Evolutionary conservation across 1,284 basidiomycete species (phyloP).

Genomic region (Microbotryum lychnidis-dioicae): DNA sequence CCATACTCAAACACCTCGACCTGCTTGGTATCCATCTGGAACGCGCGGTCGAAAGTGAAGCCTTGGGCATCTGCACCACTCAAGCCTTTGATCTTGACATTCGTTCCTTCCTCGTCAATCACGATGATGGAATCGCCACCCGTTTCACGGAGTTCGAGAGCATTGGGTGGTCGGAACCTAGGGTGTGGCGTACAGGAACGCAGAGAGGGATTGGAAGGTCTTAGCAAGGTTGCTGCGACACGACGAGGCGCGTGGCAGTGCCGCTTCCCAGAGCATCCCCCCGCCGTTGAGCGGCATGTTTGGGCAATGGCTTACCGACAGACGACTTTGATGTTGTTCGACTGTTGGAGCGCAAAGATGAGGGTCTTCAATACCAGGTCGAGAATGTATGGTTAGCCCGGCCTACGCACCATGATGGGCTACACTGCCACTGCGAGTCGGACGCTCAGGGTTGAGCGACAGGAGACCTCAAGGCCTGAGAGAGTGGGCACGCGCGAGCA

Average conservation of each 20-base stretch:
- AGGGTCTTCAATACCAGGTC: too few relatives aligned
- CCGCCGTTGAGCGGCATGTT: neutral
- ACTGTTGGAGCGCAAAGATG: constrained; percentile 11
- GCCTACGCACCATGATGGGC: too few relatives aligned
- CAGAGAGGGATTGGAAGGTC: neutral
- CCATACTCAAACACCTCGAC: constrained; percentile 97
- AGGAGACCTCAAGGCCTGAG: too few relatives aligned
- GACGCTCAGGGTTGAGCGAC: too few relatives aligned
- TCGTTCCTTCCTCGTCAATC: constrained; percentile 70
- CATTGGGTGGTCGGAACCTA: constrained; percentile 91
- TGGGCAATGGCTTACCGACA: constrained; percentile 60
- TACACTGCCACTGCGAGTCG: too few relatives aligned
- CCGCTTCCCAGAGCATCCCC: too few relatives aligned
- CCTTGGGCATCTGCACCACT: constrained; percentile 52
- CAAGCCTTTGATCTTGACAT: constrained; percentile 58
- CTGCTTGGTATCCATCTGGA: constrained; percentile 85
- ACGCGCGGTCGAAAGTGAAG: constrained; percentile 95
- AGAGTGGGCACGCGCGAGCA: too few relatives aligned
- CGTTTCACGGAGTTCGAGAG: constrained; percentile 76
- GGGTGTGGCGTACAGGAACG: neutral
- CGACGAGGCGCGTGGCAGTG: neutral
- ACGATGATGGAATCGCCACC: constrained; percentile 81
- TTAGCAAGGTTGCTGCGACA: neutral
- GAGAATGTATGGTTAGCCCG: too few relatives aligned
- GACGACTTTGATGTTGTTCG: constrained; percentile 63